Evolutionary conservation across 768 basidiomycete species (phyloP), one percentile per base, ranked within the genome.

Genomic region (Phylloporus arenicola): DNA sequence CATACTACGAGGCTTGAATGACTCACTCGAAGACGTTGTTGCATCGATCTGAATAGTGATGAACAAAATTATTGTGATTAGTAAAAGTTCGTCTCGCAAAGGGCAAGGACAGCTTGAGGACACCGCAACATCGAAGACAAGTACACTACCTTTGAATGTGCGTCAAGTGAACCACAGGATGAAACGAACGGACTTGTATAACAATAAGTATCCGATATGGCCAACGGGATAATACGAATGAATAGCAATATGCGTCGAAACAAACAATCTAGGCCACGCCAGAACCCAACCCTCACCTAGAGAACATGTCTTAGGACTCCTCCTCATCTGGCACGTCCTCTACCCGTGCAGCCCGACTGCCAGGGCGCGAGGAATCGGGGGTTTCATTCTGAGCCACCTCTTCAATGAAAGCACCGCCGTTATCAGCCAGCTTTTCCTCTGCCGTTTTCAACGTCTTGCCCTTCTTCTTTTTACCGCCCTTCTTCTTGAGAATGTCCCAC

Each of bases 401-500:
- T 67, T 73, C 62, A 60, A 70, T 64, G 14, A 42, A 60, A 20
- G 73, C 77, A 12, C 73, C 73, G 2, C 69, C 70, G 27, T 70
- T 74, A 22, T 63, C 56, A 8, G 72, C 62, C 65, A 76, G 58
- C 61, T 76, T 72, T 43, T 68, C 68, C 57, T 72, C 75, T 6
- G 57, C 56, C 4, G 71, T 72, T 42, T 56, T 58, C 6, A 44
- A 43, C 1, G 57, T 40, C 51, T 82, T 79, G 14, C 68, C 70
- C 62, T 80, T 82, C 71, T 74, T 81, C 73, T 84, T 86, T 72
- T 83, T 86, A 29, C 73, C 69, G 47, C 72, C 75, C 73, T 84
- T 86, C 63, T 82, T 81, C 51, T 85, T 85, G 2, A 82, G 83
- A 24, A 91, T 54, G 63, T 98, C 94, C 92, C 94, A 99, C 60